Conservation (phyloP, 1,284 basidiomycete genomes). For the Rhodotorula sp. region DNA sequence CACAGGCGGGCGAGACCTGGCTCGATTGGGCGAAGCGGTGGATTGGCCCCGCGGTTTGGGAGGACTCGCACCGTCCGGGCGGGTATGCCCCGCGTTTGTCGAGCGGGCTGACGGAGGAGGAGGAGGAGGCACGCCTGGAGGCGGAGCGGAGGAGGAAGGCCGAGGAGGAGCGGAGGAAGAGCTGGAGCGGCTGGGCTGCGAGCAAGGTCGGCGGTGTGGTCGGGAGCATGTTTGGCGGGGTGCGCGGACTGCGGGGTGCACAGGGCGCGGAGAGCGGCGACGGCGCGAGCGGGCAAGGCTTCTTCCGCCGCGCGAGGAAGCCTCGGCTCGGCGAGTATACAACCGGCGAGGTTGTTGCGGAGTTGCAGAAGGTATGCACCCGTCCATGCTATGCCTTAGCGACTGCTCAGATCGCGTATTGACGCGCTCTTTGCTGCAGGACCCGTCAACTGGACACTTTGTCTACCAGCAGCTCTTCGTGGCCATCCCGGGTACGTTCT, state of each 20-base stretch:
- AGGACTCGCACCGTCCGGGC: constrained; percentile 30
- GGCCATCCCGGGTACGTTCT: constrained; percentile 33
- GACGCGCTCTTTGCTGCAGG: constrained; percentile 3
- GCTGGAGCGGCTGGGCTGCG: constrained; percentile 17
- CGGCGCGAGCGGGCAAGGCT: neutral
- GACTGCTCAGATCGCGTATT: too few species aligned
- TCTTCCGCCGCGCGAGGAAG: constrained; percentile 37
- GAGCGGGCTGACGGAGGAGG: constrained; percentile 1
- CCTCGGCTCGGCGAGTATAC: constrained; percentile 35
- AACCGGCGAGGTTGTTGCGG: constrained; percentile 39
- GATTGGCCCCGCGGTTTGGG: constrained; percentile 35
- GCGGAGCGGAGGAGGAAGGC: neutral
- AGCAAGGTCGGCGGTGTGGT: neutral
- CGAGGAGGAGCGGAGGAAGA: neutral
- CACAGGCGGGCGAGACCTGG: constrained; percentile 10
- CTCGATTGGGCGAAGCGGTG: constrained; percentile 35
- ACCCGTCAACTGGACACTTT: constrained; percentile 31
- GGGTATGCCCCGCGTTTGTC: constrained; percentile 12
- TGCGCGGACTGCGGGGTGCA: neutral
- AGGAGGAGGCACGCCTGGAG: neutral
- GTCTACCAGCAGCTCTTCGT: constrained; percentile 41
- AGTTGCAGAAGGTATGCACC: constrained; percentile 36
- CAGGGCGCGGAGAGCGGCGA: neutral
- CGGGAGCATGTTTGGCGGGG: constrained; percentile 9
- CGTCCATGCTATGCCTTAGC: too few species aligned